These are phyloP conservation scores for Leccinum griseonigrum DNA, from an alignment of 1,284 basidiomycete species.

Conservation along the genomic window DNA sequence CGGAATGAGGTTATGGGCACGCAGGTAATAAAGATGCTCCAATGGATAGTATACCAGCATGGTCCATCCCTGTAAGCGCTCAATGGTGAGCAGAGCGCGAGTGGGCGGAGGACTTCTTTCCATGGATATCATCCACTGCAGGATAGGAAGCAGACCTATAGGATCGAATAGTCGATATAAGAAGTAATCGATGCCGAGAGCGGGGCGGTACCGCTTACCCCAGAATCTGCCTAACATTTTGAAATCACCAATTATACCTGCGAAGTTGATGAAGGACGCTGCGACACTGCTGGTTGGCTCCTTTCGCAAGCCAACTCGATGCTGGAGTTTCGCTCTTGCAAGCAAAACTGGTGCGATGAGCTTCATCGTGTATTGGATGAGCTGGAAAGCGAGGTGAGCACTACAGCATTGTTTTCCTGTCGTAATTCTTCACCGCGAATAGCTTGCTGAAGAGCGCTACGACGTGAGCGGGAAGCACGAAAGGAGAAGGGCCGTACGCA, in stretches of 20 bases:
- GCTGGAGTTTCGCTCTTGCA: conserved; percentile 64
- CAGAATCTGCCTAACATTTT: conserved; percentile 73
- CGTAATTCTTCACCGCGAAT: conserved; percentile 52
- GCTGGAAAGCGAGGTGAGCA: conserved; percentile 36
- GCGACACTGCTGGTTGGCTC: conserved; percentile 52
- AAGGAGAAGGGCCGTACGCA: conserved; percentile 35
- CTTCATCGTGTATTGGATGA: conserved; percentile 70
- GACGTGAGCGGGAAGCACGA: conserved; percentile 18
- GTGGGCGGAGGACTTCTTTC: conserved; percentile 70
- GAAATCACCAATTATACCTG: conserved; percentile 59
- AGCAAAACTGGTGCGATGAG: conserved; percentile 63
- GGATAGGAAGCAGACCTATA: conserved; percentile 68
- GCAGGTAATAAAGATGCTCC: conserved; percentile 75
- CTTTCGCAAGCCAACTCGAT: conserved; percentile 55
- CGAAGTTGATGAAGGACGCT: conserved; percentile 53
- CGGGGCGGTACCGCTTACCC: conserved; percentile 46
- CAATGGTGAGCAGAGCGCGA: conserved; percentile 66
- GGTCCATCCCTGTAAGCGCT: conserved; percentile 79
- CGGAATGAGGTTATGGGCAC: conserved; percentile 62
- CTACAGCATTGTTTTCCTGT: not conserved
- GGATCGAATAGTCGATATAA: conserved; percentile 1
- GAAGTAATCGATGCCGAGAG: not conserved
- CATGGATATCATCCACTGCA: conserved; percentile 74
- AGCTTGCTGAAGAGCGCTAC: conserved; percentile 53
- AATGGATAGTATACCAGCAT: conserved; percentile 83